phyloP scores from a whole-genome alignment of 768 basidiomycete genomes.

The Galerina marginata region DNA sequence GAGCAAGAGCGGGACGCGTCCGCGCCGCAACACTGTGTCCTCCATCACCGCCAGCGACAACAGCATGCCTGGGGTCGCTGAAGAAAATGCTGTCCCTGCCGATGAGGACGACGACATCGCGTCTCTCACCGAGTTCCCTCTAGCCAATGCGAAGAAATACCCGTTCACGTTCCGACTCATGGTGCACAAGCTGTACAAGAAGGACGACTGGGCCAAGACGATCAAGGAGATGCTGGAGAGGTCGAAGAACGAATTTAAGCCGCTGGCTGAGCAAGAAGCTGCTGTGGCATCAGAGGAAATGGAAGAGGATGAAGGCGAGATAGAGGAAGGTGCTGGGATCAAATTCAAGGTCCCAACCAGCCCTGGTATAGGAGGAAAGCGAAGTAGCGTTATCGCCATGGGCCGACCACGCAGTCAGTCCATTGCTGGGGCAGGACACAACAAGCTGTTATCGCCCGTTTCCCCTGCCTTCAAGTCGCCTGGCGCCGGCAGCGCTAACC shows the following conservation, averaged over 20 bases:
- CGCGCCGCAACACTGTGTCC: constrained; percentile 34
- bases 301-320: constrained; percentile 9
- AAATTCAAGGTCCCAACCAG: constrained; percentile 33
- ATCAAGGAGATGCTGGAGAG: constrained; percentile 57
- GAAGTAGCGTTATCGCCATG: background rate
- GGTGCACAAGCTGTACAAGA: constrained; percentile 67
- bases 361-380: constrained; percentile 23
- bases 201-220: constrained; percentile 63
- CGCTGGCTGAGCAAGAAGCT: constrained; percentile 46
- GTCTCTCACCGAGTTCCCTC: constrained; percentile 47
- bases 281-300: constrained; percentile 19
- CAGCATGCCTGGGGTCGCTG: background rate
- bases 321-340: constrained; percentile 21
- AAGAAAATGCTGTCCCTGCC: constrained; percentile 8
- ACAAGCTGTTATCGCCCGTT: background rate
- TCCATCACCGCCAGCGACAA: constrained; percentile 5
- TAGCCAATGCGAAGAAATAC: constrained; percentile 43
- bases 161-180: constrained; percentile 72
- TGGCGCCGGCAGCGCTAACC: constrained; percentile 6
- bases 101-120: constrained; percentile 28
- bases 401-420: constrained; percentile 42
- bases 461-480: constrained; percentile 5
- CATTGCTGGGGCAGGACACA: constrained; percentile 11
- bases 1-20: constrained; percentile 9
- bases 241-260: constrained; percentile 62